Evolutionary conservation across 352 stramenopile genomes (phyloP), one percentile per base, ranked within the genome.

Genomic region (Pythium grandisporangium): DNA sequence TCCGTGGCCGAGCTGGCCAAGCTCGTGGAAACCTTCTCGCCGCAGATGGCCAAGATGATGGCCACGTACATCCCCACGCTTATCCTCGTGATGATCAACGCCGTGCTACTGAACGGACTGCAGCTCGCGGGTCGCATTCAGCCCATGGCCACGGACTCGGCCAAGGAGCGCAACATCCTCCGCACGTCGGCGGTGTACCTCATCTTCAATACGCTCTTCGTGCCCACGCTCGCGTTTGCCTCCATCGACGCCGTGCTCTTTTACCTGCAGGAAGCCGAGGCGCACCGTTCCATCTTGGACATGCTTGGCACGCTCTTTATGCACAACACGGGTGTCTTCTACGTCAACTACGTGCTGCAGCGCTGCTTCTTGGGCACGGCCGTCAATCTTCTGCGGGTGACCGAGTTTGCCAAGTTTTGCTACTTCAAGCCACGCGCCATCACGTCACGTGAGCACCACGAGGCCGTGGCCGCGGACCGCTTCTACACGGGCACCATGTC

Each of bases 151-250:
- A 90, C 79, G 1, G 79, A 93, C 53, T 93, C 79, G 26, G 76
- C 70, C 37, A 93, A 93, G 38, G 79, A 93, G 40, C 63, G 78
- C 32, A 70, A 84, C 51, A 87, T 93, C 37, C 44, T 93, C 44
- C 79, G 73, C 40, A 85, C 71, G 7, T 81, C 76, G 21, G 66
- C 70, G 13, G 67, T 89, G 47, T 86, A 93, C 47, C 53, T 93
- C 49, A 83, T 93, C 40, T 93, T 93, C 38, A 93, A 90, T 68
- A 93, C 79, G 35, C 77, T 93, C 41, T 88, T 90, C 48, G 76
- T 93, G 45, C 79, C 79, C 5, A 90, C 74, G 44, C 55, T 90
- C 36, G 78, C 79, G 20, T 90, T 93, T 53, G 80, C 88, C 43
- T 93, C 79, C 10, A 93, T 93, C 58, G 78, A 90, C 45, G 74